These are phyloP conservation scores for Parastagonospora nodorum DNA, from an alignment of 2,329 filamentous ascomycete genomes.

Conservation along the genomic window DNA sequence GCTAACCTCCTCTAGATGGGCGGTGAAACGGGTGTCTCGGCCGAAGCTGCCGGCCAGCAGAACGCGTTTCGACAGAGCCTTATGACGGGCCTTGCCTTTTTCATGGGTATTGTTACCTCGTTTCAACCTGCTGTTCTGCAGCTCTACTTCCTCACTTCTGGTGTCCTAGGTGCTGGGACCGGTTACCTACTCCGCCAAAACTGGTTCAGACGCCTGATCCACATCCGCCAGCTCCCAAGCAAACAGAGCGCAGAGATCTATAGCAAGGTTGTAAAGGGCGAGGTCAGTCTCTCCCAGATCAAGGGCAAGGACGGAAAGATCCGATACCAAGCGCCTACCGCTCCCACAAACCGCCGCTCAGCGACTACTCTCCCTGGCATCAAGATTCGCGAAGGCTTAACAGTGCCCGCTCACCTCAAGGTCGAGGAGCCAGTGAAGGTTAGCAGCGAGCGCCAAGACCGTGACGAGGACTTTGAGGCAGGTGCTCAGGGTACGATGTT, in stretches of 20 bases:
- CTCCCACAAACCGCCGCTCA: constrained; percentile 14
- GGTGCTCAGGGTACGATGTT: constrained; percentile 23
- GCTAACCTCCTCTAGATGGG: constrained; percentile 48
- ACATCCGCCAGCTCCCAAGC: constrained; percentile 38
- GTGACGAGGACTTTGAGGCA: constrained; percentile 28
- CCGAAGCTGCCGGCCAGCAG: constrained; percentile 14
- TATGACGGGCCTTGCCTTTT: constrained; percentile 56
- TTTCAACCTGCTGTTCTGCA: constrained; percentile 64
- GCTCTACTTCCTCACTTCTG: constrained; percentile 63
- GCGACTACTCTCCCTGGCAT: constrained; percentile 19
- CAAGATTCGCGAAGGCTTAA: constrained; percentile 30
- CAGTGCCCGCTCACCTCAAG: constrained; percentile 32
- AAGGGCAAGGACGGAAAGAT: constrained; percentile 30
- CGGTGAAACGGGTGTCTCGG: constrained; percentile 54
- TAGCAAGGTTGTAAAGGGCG: constrained; percentile 29
- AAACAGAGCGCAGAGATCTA: constrained; percentile 32
- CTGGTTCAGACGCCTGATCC: constrained; percentile 44
- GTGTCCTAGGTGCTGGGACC: constrained; percentile 48
- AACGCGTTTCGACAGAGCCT: constrained; percentile 45
- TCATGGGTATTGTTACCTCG: constrained; percentile 60
- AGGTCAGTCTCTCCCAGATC: constrained; percentile 30
- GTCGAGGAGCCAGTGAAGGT: constrained; percentile 13
- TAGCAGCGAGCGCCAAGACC: constrained; percentile 19
- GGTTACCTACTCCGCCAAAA: constrained; percentile 45
- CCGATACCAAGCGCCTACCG: constrained; percentile 34